phyloP scores from a whole-genome alignment of 2,329 filamentous ascomycete genomes.

The Kalmusia sp. region DNA sequence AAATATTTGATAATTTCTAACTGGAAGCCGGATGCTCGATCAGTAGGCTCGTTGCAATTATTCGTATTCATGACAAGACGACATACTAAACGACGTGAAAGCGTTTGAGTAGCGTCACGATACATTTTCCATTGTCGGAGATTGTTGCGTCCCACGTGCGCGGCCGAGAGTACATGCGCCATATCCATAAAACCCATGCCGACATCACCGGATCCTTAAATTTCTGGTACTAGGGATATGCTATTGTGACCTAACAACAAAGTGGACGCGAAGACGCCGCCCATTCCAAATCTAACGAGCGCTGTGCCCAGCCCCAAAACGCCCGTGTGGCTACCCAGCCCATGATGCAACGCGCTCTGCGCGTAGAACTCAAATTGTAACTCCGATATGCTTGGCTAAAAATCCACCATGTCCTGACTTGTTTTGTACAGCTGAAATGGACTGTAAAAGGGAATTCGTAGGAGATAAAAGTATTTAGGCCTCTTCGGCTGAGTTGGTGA shows the following conservation, averaged over 20 bases:
- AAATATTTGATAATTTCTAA: no score
- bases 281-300: conserved; percentile 17
- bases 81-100: neutral
- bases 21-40: no score
- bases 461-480: conserved; percentile 37
- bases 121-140: conserved; percentile 4
- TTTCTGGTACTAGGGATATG: conserved; percentile 3
- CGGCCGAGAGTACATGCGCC: conserved; percentile 1
- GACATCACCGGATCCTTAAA: neutral
- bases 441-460: conserved; percentile 21
- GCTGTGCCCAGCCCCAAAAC: conserved; percentile 29
- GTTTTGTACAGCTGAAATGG: conserved; percentile 17
- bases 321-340: conserved; percentile 16
- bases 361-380: conserved; percentile 25
- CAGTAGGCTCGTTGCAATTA: no score
- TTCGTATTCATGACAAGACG: no score
- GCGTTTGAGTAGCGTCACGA: neutral
- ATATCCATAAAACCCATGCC: neutral
- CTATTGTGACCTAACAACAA: conserved; percentile 18
- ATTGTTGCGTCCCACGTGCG: conserved; percentile 1
- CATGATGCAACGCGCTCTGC: conserved; percentile 31
- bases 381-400: conserved; percentile 19
- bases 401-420: conserved; percentile 19
- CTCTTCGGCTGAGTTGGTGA: conserved; percentile 87
- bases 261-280: conserved; percentile 6